Evolutionary conservation across 345 rosid genomes (phyloP), one percentile per base, ranked within the genome.

Genomic region (Syzygium grande): DNA sequence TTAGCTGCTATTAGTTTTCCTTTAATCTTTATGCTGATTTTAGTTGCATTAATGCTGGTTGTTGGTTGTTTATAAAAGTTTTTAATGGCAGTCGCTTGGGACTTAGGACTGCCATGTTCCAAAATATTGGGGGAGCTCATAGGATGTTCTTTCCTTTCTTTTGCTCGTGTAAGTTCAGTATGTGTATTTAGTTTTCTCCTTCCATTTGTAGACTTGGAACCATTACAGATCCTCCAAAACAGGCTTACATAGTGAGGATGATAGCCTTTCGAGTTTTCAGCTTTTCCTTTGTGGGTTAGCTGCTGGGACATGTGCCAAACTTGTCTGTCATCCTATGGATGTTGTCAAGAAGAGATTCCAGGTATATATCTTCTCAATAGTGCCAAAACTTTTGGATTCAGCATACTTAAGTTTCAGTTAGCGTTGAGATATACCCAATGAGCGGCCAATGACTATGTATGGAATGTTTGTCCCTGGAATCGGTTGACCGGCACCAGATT

Each of bases 241-340:
- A 86, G 89, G 88, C 91, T 89, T 92, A 41, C 87, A 83, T 54
- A 85, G 85, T 65, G 41, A 78, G n/a, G 94, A 92, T 87, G 87
- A 91, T 87, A 91, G 89, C 91, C 89, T 90, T 88, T 94, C 99
- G 61, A 94, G 98, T 91, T 92, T 96, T 90, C 98, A 97, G 93
- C 95, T 96, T 89, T 94, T 94, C 87, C 16, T 97, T 15, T 98
- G 99, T 87, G 99, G 99, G 68, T 90, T 98, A 90, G 98, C 92
- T 11, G 96, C 99, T 8, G 99, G 99, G 56, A 96, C 99, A n/a
- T 96, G 96, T 85, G 98, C 99, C 29, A 98, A 98, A 92, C 99
- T 98, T n/a, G 99, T 94, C 86, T 96, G 99, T 83, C 99, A 98
- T 93, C 99, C 99, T 73, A 98, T 98, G 84, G 99, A 98, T 78